Conservation (phyloP, 441 rosid genomes). For the Kokia cookei region DNA sequence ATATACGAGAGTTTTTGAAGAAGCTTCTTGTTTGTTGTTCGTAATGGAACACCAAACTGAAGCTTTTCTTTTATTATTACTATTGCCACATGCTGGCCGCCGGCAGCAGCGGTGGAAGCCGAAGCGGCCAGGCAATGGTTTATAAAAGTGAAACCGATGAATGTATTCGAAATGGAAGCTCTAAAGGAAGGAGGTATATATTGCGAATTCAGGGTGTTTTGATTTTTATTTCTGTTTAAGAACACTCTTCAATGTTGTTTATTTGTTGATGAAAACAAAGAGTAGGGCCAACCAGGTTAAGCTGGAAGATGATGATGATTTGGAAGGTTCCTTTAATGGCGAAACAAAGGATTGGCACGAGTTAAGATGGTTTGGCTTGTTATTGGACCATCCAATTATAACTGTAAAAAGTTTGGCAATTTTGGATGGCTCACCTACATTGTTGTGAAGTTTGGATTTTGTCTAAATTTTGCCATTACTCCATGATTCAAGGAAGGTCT, state of each 20-base stretch:
- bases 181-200: background rate
- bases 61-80: background rate
- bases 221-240: background rate
- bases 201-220: background rate
- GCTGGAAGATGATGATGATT: background rate
- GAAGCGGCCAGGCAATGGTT: conserved; percentile 10
- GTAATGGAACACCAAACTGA: background rate
- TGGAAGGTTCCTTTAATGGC: conserved; percentile 23
- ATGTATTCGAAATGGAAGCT: background rate
- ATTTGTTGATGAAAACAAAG: background rate
- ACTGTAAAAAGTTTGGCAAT: background rate
- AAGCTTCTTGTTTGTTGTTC: background rate
- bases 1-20: background rate
- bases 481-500: background rate
- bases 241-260: background rate
- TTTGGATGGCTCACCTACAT: background rate
- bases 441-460: background rate
- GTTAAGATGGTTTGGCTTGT: background rate
- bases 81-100: background rate
- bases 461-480: background rate
- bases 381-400: conserved; percentile 25
- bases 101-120: conserved; percentile 14
- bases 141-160: background rate
- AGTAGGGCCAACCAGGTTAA: conserved; percentile 16
- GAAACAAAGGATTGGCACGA: background rate